Percentiles rank a stretch among this genome's conserved stretches.
Conservation (phyloP, 2,329 filamentous ascomycete genomes). For the Diaporthe helianthi region DNA sequence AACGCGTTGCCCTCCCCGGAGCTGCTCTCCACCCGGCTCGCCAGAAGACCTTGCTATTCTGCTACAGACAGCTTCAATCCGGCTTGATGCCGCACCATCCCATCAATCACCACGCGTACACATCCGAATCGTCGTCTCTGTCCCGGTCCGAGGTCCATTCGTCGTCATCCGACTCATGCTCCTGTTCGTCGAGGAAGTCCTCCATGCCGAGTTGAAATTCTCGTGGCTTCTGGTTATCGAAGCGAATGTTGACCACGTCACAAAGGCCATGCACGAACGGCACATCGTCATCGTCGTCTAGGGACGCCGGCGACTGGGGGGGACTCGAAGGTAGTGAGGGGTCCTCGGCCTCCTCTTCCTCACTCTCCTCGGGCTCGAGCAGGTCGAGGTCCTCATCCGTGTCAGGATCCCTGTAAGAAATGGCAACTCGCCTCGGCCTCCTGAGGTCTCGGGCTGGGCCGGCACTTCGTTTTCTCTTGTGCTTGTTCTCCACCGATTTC, state of each 20-base stretch:
- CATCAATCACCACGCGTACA: slow-evolving; percentile 29
- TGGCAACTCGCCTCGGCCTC: slow-evolving; percentile 23
- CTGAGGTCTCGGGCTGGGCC: slow-evolving; percentile 29
- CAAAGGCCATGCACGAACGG: slow-evolving; percentile 71
- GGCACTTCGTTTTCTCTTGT: slow-evolving; percentile 29
- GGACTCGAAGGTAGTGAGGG: slow-evolving; percentile 23
- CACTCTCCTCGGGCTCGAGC: slow-evolving; percentile 31
- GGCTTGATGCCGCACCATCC: not conserved
- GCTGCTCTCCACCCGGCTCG: not conserved
- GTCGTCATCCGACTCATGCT: slow-evolving; percentile 61
- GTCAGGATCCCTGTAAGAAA: slow-evolving; percentile 34
- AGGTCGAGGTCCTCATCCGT: slow-evolving; percentile 34
- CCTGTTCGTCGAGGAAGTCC: slow-evolving; percentile 69
- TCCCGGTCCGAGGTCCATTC: slow-evolving; percentile 56
- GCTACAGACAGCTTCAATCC: not conserved
- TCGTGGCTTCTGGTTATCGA: slow-evolving; percentile 77
- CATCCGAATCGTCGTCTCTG: slow-evolving; percentile 66
- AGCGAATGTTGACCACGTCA: slow-evolving; percentile 71
- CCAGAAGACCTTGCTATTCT: not conserved
- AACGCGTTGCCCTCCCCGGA: slow-evolving; percentile 25
- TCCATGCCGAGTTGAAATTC: slow-evolving; percentile 74
- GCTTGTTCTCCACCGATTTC: slow-evolving; percentile 14
- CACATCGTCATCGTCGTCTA: slow-evolving; percentile 30
- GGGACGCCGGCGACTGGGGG: slow-evolving; percentile 11
- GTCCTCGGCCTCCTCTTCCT: slow-evolving; percentile 32